Percentiles rank a stretch among this genome's conserved stretches.
Evolutionary conservation across 805 yeast genomes (phyloP).

Genomic region (Saturnispora saitoi): DNA sequence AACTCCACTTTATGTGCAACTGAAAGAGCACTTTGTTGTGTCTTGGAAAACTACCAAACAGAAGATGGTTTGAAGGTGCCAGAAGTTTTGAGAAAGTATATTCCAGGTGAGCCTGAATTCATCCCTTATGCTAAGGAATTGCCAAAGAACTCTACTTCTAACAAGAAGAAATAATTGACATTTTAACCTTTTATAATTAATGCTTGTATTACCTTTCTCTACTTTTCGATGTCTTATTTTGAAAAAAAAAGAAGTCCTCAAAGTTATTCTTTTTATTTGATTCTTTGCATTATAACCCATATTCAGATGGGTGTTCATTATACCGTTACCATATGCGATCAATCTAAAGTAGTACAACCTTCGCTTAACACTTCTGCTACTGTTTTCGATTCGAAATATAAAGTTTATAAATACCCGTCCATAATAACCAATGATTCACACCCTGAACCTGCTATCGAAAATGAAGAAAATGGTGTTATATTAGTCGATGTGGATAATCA

Average conservation of each 20-base stretch:
- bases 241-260: neutral
- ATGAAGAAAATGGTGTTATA: constrained; percentile 4
- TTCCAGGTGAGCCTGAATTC: constrained; percentile 98
- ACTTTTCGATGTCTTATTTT: neutral
- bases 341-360: neutral
- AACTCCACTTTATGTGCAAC: constrained; percentile 97
- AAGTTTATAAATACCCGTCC: neutral
- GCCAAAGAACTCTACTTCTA: constrained; percentile 89
- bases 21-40: constrained; percentile 95
- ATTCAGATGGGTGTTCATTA: neutral
- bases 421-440: constrained; percentile 1
- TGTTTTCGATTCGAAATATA: neutral
- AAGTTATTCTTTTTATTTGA: neutral
- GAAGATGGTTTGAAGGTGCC: constrained; percentile 92
- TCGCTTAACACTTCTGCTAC: neutral
- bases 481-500: neutral
- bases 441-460: neutral
- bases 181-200: neutral
- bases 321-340: neutral
- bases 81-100: constrained; percentile 89
- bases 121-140: constrained; percentile 83
- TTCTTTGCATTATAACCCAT: neutral
- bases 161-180: constrained; percentile 37
- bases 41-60: constrained; percentile 95
- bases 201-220: neutral